Base-by-base conservation (phyloP, 495 filamentous ascomycete genomes). In the Hypoxylon lenormandii region DNA sequence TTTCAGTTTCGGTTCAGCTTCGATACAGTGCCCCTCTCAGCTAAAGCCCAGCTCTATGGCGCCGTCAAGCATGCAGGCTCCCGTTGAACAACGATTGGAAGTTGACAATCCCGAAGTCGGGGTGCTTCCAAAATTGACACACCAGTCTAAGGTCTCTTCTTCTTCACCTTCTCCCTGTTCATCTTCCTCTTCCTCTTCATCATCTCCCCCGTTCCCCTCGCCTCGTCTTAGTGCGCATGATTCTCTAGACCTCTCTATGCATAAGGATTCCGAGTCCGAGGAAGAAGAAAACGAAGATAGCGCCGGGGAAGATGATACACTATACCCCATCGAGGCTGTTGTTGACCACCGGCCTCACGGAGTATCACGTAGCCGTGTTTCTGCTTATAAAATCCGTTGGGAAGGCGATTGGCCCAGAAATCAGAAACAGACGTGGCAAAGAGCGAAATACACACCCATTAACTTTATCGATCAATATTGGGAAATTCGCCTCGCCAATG, bases 361-460 rank as follows among this genome's bases (percentile, higher is more conserved):
- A 0, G 58, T 8, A 2, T 0, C 52, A 7, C 51, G 46, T 5
- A 51, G 15, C 2, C 11, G 11, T 6, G 53, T 48, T 10, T n/a
- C 0, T 12, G n/a, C 10, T 3, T 69, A 50, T 15, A 48, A 38
- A 11, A 52, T 62, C 1, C 16, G 66, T 7, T 69, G 59, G 64
- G 26, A 12, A 4, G 51, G 47, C 13, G 59, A 63, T 7, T 69
- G 42, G 60, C 51, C 60, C 0, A 19, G 16, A 2, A n/a, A 19
- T 1, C 12, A 64, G 18, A 56, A 56, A 22, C 28, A 56, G 15
- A 56, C 51, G 1, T 64, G 51, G 51, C 40, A 48, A 10, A 18
- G n/a, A 0, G 13, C 13, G 4, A 4, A 19, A 10, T n/a, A 56
- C 18, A 56, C 56, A 15, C 19, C 26, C 0, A 2, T 6, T 0